These are phyloP conservation scores for Stachybotrys chlorohalonatus DNA, from an alignment of 2,329 filamentous ascomycete species.

Conservation along the genomic window DNA sequence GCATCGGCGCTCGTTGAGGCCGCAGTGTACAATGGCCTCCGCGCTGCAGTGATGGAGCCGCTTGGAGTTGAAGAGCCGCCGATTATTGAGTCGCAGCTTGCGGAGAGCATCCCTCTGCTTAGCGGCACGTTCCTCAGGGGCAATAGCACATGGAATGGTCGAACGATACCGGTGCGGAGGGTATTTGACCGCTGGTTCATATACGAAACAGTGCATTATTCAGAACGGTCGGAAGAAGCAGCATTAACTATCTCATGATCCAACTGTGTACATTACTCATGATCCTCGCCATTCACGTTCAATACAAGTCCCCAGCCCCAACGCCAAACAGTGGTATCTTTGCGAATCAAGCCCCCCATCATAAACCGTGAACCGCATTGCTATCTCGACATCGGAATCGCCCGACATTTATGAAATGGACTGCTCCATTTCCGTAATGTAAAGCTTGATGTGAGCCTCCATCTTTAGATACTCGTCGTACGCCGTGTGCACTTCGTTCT, in stretches of 20 bases:
- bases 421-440: conserved; percentile 99
- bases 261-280: too few relatives aligned
- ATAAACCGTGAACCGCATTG: conserved; percentile 1
- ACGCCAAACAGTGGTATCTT: conserved; percentile 33
- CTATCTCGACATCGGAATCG: background rate
- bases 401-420: conserved; percentile 39
- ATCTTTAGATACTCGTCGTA: conserved; percentile 96
- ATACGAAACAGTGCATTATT: background rate
- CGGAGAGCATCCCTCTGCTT: conserved; percentile 51
- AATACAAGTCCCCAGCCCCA: conserved; percentile 10
- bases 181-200: conserved; percentile 45
- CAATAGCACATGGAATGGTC: conserved; percentile 46
- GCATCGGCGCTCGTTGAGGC: conserved; percentile 55
- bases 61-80: conserved; percentile 14
- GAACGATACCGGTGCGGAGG: conserved; percentile 46
- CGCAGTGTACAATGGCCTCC: conserved; percentile 35
- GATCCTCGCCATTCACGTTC: background rate
- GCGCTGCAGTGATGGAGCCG: conserved; percentile 39
- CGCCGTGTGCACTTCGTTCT: conserved; percentile 82
- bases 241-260: background rate
- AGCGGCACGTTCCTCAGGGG: conserved; percentile 44
- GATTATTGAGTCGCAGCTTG: conserved; percentile 28
- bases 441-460: conserved; percentile 93
- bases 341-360: conserved; percentile 6
- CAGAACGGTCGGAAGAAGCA: background rate